Conservation (phyloP, 805 yeast species). For the Candida taoyuanica region DNA sequence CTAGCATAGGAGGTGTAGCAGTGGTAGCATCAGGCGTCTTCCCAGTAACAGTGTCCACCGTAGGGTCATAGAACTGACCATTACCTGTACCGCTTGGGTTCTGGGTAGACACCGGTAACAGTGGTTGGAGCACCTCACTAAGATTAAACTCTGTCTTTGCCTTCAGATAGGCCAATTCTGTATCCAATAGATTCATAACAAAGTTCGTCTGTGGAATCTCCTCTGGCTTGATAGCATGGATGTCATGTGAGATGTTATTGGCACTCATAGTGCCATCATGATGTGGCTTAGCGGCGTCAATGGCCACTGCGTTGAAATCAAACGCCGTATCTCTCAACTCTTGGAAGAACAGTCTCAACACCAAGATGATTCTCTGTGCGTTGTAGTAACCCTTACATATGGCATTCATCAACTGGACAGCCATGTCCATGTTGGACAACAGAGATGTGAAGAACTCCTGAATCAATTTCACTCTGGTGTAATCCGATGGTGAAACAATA, state of each 20-base stretch:
- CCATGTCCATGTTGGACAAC: constrained; percentile 8
- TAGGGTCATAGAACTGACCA: constrained; percentile 20
- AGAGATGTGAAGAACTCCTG: constrained; percentile 11
- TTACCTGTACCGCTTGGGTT: constrained; percentile 17
- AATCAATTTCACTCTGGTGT: constrained; percentile 8
- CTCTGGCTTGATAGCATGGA: constrained; percentile 14
- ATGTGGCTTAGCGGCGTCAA: constrained; percentile 3
- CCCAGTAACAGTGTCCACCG: constrained; percentile 10
- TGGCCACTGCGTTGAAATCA: constrained; percentile 16
- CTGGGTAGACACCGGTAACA: background rate
- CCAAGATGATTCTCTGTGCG: constrained; percentile 18
- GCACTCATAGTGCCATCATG: background rate
- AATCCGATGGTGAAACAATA: constrained; percentile 6
- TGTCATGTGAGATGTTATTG: constrained; percentile 2
- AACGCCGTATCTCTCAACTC: constrained; percentile 18
- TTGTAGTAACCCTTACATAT: constrained; percentile 16
- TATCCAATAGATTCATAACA: constrained; percentile 13
- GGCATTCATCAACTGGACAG: constrained; percentile 16
- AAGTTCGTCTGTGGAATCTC: constrained; percentile 20
- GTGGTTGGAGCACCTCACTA: constrained; percentile 19
- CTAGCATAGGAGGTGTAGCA: background rate
- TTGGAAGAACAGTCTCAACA: constrained; percentile 11
- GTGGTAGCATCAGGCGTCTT: constrained; percentile 2
- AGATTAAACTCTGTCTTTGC: constrained; percentile 11
- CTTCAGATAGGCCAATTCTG: constrained; percentile 15